Conservation (phyloP, 768 basidiomycete genomes). For the Gloeopeniophorella convolvens region DNA sequence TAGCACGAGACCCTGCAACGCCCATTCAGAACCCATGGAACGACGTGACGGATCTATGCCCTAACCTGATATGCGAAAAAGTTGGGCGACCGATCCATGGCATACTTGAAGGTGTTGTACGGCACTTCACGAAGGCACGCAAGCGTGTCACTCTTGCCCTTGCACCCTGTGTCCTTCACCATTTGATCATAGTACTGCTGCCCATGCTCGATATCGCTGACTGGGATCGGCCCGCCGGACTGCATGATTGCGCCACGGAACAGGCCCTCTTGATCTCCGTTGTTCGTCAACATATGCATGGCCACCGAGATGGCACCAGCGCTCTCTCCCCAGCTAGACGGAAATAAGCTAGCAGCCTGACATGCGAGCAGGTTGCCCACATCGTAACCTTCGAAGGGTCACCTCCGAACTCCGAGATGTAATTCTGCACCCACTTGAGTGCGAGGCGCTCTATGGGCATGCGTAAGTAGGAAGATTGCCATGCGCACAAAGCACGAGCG, state of each 20-base stretch:
- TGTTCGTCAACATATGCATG: conserved; percentile 44
- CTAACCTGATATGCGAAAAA: conserved; percentile 37
- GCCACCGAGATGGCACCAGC: conserved; percentile 52
- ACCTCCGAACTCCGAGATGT: conserved; percentile 39
- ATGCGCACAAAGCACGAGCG: neutral
- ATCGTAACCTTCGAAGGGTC: conserved; percentile 41
- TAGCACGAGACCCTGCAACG: conserved; percentile 35
- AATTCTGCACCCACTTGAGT: conserved; percentile 37
- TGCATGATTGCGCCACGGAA: conserved; percentile 49
- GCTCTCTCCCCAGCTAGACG: conserved; percentile 44
- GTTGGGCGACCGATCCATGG: conserved; percentile 35
- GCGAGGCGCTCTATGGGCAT: conserved; percentile 31
- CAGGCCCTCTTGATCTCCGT: conserved; percentile 38
- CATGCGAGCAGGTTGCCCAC: conserved; percentile 12
- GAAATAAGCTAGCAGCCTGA: conserved; percentile 33
- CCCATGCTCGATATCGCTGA: conserved; percentile 36
- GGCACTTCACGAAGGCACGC: conserved; percentile 36
- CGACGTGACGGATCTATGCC: neutral
- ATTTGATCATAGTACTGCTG: conserved; percentile 40
- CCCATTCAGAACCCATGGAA: neutral
- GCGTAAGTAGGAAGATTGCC: neutral
- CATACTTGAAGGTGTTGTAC: conserved; percentile 32
- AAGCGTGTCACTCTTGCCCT: conserved; percentile 33
- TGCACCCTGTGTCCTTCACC: conserved; percentile 37
- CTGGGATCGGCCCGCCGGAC: conserved; percentile 41